Conservation (phyloP, 257 asterid genomes). For the Linderniella brevidens region DNA sequence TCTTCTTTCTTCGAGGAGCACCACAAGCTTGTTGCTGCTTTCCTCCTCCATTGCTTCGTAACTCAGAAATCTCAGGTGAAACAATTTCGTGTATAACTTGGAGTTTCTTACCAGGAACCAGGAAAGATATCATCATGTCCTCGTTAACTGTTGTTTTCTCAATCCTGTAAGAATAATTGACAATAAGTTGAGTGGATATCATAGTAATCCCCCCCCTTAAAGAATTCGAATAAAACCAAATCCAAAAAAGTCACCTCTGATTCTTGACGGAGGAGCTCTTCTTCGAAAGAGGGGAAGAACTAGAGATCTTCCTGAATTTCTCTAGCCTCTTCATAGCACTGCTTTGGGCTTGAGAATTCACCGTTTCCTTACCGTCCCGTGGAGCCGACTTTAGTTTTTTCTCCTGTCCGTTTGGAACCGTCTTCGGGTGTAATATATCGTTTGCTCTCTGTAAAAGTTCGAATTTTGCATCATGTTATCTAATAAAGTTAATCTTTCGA, state of each 20-base stretch:
- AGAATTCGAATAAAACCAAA: background rate
- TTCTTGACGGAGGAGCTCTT: constrained; percentile 17
- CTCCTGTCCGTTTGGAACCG: constrained; percentile 17
- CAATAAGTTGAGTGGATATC: background rate
- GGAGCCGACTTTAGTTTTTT: no score
- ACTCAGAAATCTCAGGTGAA: constrained; percentile 22
- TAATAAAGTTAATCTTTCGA: background rate
- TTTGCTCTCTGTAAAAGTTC: constrained; percentile 22
- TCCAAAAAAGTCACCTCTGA: constrained; percentile 32
- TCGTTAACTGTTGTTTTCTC: constrained; percentile 8
- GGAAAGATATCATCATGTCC: constrained; percentile 18
- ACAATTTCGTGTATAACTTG: constrained; percentile 23
- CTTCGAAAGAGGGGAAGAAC: constrained; percentile 19
- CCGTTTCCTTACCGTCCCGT: no score
- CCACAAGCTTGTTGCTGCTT: constrained; percentile 3
- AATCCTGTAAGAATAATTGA: constrained; percentile 12
- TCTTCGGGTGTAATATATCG: background rate
- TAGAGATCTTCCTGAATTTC: constrained; percentile 24
- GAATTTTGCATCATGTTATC: background rate
- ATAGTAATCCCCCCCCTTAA: background rate
- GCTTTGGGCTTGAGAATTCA: constrained; percentile 13
- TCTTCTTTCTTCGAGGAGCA: constrained; percentile 18
- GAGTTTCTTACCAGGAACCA: constrained; percentile 37
- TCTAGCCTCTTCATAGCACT: constrained; percentile 25
- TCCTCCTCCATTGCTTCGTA: constrained; percentile 11